phyloP scores from a whole-genome alignment of 2,329 filamentous ascomycete genomes.

The Paecilomyces sp. region DNA sequence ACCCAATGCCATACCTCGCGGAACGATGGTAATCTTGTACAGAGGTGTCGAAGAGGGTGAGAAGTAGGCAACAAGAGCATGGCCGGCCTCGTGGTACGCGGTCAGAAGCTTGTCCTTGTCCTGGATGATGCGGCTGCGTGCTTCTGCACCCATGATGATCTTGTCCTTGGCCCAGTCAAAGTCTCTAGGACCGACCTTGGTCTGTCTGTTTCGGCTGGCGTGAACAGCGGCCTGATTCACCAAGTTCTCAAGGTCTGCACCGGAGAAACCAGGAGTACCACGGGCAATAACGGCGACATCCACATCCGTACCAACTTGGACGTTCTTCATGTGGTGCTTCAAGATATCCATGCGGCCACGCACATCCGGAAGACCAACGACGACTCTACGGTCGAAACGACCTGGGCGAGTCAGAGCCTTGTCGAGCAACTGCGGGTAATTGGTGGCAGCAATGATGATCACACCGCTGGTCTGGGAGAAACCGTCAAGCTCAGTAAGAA shows the following conservation, averaged over 20 bases:
- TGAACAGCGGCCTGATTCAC: constrained; percentile 93
- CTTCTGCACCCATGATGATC: constrained; percentile 93
- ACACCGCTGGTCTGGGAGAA: constrained; percentile 93
- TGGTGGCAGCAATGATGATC: constrained; percentile 92
- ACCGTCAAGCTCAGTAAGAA: constrained; percentile 92
- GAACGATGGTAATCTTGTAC: constrained; percentile 97
- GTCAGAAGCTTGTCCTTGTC: constrained; percentile 92
- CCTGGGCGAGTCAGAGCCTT: constrained; percentile 91
- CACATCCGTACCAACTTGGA: constrained; percentile 72
- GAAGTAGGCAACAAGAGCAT: constrained; percentile 83
- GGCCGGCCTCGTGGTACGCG: constrained; percentile 94
- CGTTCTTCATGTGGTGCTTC: constrained; percentile 87
- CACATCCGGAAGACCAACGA: constrained; percentile 84
- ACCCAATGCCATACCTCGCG: constrained; percentile 77
- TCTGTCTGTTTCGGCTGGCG: constrained; percentile 79
- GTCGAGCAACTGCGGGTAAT: constrained; percentile 89
- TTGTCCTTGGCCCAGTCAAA: constrained; percentile 98
- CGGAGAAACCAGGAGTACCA: constrained; percentile 85
- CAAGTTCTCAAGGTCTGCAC: constrained; percentile 92
- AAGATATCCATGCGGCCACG: constrained; percentile 88
- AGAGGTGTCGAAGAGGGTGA: constrained; percentile 68
- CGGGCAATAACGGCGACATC: constrained; percentile 78
- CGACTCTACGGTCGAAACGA: constrained; percentile 89
- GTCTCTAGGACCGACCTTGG: constrained; percentile 67
- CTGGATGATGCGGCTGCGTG: constrained; percentile 79